phyloP scores from a whole-genome alignment of 345 rosid genomes.

The Arabis hirsuta region DNA sequence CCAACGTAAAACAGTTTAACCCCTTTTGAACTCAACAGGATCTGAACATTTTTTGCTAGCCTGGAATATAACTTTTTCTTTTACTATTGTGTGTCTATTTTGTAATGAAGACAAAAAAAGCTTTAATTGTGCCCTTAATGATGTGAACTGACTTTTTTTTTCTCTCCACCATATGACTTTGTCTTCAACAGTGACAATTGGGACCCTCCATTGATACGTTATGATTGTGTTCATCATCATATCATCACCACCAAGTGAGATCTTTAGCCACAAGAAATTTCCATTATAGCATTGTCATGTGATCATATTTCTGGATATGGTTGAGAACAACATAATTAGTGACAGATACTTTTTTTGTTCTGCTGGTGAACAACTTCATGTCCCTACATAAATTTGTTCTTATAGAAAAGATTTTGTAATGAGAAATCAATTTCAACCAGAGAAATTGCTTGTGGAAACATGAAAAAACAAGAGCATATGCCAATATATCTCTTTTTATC shows the following conservation, averaged over 20 bases:
- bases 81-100: background rate
- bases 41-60: background rate
- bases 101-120: constrained; percentile 16
- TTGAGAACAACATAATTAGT: constrained; percentile 28
- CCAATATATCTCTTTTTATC: background rate
- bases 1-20: constrained; percentile 29
- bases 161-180: constrained; percentile 34
- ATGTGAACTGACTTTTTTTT: constrained; percentile 25
- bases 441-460: background rate
- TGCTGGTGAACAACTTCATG: constrained; percentile 25
- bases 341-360: constrained; percentile 14
- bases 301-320: constrained; percentile 18
- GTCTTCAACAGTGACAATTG: constrained; percentile 12
- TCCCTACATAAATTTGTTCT: constrained; percentile 31
- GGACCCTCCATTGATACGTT: constrained; percentile 24
- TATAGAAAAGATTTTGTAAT: background rate
- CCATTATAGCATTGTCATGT: constrained; percentile 2
- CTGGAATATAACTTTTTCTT: background rate
- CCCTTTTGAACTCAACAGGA: constrained; percentile 39
- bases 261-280: constrained; percentile 6
- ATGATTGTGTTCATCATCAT: constrained; percentile 24
- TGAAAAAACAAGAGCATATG: constrained; percentile 36
- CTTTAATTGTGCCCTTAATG: constrained; percentile 20
- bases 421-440: constrained; percentile 8
- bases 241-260: constrained; percentile 13